Conservation (phyloP, 2,329 filamentous ascomycete genomes). For the Calcarisporium arbuscula region DNA sequence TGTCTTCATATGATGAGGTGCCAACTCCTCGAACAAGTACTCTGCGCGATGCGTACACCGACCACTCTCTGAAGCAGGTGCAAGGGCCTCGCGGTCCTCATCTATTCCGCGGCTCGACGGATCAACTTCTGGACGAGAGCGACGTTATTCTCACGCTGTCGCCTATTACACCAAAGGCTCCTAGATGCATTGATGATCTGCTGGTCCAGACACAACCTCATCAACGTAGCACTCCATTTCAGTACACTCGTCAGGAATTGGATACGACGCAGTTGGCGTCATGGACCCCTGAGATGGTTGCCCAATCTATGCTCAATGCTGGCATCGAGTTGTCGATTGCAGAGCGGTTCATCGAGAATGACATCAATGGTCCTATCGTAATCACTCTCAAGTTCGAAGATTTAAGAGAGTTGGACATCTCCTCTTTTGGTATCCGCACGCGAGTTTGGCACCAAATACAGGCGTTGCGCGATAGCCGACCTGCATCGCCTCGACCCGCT, state of each 20-base stretch:
- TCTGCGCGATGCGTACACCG: conserved; percentile 54
- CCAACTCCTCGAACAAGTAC: conserved; percentile 67
- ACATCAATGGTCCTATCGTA: conserved; percentile 83
- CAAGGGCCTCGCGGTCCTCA: conserved; percentile 81
- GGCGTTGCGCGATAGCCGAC: conserved; percentile 52
- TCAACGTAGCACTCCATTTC: conserved; percentile 45
- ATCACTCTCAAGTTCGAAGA: conserved; percentile 91
- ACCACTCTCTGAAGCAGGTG: conserved; percentile 57
- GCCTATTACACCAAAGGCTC: conserved; percentile 62
- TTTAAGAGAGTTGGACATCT: conserved; percentile 72
- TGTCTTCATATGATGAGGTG: conserved; percentile 80
- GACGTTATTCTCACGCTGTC: conserved; percentile 60
- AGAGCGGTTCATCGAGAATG: conserved; percentile 82
- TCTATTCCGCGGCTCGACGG: conserved; percentile 68
- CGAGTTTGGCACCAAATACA: conserved; percentile 77
- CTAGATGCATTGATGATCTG: conserved; percentile 26
- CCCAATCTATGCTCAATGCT: conserved; percentile 78
- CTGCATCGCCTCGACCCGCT: conserved; percentile 44
- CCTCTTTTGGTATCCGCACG: conserved; percentile 74
- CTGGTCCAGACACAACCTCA: conserved; percentile 16
- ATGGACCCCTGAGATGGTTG: conserved; percentile 73
- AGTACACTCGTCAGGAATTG: conserved; percentile 50
- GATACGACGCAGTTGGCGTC: conserved; percentile 52
- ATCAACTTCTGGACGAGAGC: conserved; percentile 33
- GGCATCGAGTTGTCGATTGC: conserved; percentile 73